Base-by-base conservation (phyloP, 768 basidiomycete genomes). In the Leccinum disarticulatum region DNA sequence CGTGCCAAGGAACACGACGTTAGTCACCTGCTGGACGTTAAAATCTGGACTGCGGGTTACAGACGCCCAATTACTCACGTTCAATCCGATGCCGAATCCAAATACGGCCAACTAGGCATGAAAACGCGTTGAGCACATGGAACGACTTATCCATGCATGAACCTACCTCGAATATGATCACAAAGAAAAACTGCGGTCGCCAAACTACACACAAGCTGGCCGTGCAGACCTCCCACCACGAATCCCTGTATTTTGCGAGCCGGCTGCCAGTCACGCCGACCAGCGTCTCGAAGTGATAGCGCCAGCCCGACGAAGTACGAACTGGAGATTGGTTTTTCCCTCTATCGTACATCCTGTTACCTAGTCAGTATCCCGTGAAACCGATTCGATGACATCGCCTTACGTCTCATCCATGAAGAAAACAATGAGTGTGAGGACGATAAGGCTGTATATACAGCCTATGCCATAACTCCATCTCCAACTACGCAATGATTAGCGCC, bases 391-490 rank as follows among this genome's bases (percentile, higher is more conserved):
- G 7, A 25, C 9, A 19, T 43, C 17, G 66, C 74, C 57, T 58
- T 62, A 81, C 80, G 83, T 83, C 60, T 84, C 83, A 53, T 82
- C 79, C 64, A 76, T 65, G 59, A 84, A 78, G 52, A 84, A 63
- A 10, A 69, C 69, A 52, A 84, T 81, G 17, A 83, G 64, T 1
- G 66, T 43, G n/a, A 83, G 68, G 25, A 84, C 78, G n/a, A 81
- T 56, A 3, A 68, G 75, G 41, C 73, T 68, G 64, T 83, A 84
- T 10, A 83, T 78, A 17, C 77, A 78, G 0, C 76, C 83, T 61
- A 82, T 79, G 19, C 80, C 81, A 59, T 83, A 84, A n/a, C 80
- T 73, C 81, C 82, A 83, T 33, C 80, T 67, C 77, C 77, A 83
- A 55, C 77, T 80, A 50, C 6, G 28, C 5, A 28, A 1, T 17